Percentiles rank a stretch among this genome's conserved stretches.
phyloP scores from a whole-genome alignment of 331 rosid genomes.

The Prunus yedoensis region DNA sequence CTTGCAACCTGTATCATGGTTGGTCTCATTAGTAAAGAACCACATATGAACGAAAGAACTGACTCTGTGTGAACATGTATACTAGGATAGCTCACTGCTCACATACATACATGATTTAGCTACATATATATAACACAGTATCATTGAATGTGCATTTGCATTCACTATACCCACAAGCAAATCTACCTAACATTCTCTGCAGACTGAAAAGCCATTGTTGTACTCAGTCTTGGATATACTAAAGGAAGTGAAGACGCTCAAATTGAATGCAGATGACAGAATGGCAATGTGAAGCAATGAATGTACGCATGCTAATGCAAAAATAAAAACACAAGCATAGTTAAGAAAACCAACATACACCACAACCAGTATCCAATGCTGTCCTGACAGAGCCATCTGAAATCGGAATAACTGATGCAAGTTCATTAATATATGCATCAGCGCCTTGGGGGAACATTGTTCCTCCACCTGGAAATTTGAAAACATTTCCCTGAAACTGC shows the following conservation, averaged over 20 bases:
- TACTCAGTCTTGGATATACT: not conserved
- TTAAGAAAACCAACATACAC: slow-evolving; percentile 52
- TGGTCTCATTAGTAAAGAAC: slow-evolving; percentile 33
- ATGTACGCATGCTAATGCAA: not conserved
- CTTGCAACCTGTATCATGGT: slow-evolving; percentile 76
- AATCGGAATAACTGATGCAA: slow-evolving; percentile 80
- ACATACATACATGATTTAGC: slow-evolving; percentile 14
- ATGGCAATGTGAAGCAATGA: slow-evolving; percentile 5
- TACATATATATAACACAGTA: not conserved
- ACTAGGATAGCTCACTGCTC: slow-evolving; percentile 15
- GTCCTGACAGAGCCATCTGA: slow-evolving; percentile 86
- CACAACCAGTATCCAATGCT: slow-evolving; percentile 94
- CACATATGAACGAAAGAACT: slow-evolving; percentile 17
- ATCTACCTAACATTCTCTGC: not conserved
- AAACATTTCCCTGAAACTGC: slow-evolving; percentile 79
- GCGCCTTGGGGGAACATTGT: slow-evolving; percentile 98
- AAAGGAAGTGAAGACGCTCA: not conserved
- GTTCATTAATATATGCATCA: slow-evolving; percentile 87
- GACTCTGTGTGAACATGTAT: slow-evolving; percentile 10
- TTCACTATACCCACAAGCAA: not conserved
- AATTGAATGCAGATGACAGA: not conserved
- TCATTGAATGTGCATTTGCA: slow-evolving; percentile 4
- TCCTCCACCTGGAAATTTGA: slow-evolving; percentile 98
- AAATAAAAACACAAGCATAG: not conserved
- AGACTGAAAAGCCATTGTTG: not conserved